A percentile compares a stretch with the other conserved stretches of the same genome.
Conservation (phyloP, 2,329 filamentous ascomycete genomes). For the Botrytis pseudocinerea region DNA sequence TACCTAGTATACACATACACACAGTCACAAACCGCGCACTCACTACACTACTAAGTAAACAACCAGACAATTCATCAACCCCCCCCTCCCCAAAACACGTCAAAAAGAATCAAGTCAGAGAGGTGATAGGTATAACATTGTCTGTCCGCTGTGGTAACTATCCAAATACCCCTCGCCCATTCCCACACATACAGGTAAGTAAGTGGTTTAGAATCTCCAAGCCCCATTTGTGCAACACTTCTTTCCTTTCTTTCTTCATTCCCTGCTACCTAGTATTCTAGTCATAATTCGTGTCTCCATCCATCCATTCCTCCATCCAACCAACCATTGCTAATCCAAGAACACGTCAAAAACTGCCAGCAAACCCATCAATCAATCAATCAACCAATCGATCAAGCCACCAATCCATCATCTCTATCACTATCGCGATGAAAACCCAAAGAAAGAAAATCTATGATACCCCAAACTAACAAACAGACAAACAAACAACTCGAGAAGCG, state of each 20-base stretch:
- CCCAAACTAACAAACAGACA: background rate
- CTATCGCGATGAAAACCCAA: background rate
- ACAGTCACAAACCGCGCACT: no score
- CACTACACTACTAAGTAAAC: no score
- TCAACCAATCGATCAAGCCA: background rate
- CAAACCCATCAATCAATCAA: background rate
- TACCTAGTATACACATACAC: no score
- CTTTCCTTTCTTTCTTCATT: no score
- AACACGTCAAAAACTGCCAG: background rate
- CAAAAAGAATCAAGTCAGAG: background rate
- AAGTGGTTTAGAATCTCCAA: background rate
- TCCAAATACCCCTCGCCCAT: background rate
- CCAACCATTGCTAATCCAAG: background rate
- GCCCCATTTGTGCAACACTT: background rate
- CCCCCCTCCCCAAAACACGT: no score
- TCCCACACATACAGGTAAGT: background rate
- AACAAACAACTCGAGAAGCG: background rate
- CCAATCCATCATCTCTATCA: background rate
- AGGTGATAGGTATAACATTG: constrained; percentile 11
- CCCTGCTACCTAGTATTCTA: background rate
- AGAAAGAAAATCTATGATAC: background rate
- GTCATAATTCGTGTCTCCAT: constrained; percentile 4
- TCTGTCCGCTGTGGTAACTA: background rate
- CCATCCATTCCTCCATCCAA: background rate
- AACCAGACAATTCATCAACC: no score